Evolutionary conservation across 2,329 filamentous ascomycete genomes (phyloP).

Genomic region (Tympanopsis confertula): DNA sequence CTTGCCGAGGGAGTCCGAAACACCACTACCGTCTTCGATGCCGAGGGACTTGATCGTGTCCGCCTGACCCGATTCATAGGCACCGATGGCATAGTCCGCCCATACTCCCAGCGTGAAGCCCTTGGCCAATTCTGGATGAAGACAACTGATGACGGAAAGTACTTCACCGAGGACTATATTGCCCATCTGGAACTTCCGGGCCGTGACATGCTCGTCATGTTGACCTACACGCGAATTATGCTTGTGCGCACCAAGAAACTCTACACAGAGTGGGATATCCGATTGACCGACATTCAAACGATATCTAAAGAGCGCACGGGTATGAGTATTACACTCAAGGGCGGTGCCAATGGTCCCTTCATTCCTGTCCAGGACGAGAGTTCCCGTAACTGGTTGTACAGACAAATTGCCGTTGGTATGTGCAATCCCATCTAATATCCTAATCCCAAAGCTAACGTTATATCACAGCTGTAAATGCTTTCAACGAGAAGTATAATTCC

Average conservation of each 20-base stretch:
- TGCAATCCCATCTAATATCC: neutral
- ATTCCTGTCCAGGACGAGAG: constrained; percentile 87
- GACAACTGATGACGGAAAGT: constrained; percentile 92
- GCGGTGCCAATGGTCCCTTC: constrained; percentile 87
- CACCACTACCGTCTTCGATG: constrained; percentile 95
- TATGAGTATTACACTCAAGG: constrained; percentile 76
- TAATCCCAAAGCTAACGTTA: neutral
- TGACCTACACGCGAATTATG: constrained; percentile 80
- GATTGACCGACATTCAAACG: constrained; percentile 88
- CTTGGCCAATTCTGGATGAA: constrained; percentile 98
- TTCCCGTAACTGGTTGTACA: constrained; percentile 49
- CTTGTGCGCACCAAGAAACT: constrained; percentile 78
- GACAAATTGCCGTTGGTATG: constrained; percentile 45
- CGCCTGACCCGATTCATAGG: constrained; percentile 89
- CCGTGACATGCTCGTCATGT: constrained; percentile 80
- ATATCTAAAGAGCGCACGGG: constrained; percentile 95
- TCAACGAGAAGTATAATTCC: neutral
- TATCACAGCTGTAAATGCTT: neutral
- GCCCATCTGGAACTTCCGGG: constrained; percentile 85
- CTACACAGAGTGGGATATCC: constrained; percentile 88
- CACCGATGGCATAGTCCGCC: constrained; percentile 82
- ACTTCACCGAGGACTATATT: constrained; percentile 96
- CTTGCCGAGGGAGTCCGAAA: constrained; percentile 82
- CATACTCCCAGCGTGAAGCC: constrained; percentile 88
- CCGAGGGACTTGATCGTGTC: constrained; percentile 84